phyloP scores from a whole-genome alignment of 208 protist species.

The Trichomonas tenax region DNA sequence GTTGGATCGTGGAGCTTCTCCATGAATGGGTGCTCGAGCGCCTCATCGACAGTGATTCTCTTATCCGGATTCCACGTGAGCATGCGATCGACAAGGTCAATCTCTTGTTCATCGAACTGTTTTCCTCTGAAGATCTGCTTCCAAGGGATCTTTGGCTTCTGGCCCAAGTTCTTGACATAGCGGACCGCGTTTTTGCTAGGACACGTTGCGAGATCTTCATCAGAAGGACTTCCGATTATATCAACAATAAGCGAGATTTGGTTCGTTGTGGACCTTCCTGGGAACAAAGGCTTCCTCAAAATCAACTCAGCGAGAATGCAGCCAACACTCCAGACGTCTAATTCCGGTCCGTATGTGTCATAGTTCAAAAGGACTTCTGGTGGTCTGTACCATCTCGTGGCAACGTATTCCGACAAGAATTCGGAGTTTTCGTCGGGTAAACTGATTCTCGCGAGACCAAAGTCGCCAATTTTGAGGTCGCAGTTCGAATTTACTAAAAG shows the following conservation, averaged over 20 bases:
- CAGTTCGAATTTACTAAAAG: conserved; percentile 64
- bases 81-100: conserved; percentile 46
- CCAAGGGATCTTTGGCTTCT: conserved; percentile 44
- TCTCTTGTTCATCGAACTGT: neutral
- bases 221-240: conserved; percentile 28
- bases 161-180: conserved; percentile 60
- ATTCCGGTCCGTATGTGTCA: conserved; percentile 26
- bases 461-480: conserved; percentile 56
- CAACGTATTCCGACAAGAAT: conserved; percentile 54
- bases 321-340: conserved; percentile 94
- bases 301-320: conserved; percentile 95
- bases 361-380: conserved; percentile 75
- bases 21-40: conserved; percentile 30
- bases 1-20: neutral
- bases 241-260: neutral
- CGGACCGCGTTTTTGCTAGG: conserved; percentile 58
- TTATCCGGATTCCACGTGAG: conserved; percentile 43
- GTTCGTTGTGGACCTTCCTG: conserved; percentile 36
- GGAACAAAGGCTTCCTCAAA: conserved; percentile 63
- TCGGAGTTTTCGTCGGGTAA: conserved; percentile 36
- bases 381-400: conserved; percentile 88
- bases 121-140: neutral
- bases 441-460: conserved; percentile 52
- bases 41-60: conserved; percentile 40
- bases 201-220: conserved; percentile 58